Percentiles rank a stretch among this genome's conserved stretches.
Conservation (phyloP, 257 asterid species). For the Salvia splendens region DNA sequence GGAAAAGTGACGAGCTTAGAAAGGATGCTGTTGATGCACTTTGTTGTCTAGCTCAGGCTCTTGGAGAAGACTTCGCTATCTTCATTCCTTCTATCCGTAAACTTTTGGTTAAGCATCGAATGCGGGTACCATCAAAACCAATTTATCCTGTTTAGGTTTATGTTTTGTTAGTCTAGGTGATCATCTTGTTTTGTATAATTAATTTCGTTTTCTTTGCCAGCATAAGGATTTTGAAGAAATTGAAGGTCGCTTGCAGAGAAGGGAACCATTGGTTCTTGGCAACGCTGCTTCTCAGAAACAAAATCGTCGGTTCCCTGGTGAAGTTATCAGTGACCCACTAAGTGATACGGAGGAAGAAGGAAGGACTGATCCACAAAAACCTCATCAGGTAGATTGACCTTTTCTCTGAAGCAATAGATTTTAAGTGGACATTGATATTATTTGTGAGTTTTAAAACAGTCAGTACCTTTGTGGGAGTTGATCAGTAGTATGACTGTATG, state of each 20-base stretch:
- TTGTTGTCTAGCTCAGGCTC: conserved; percentile 92
- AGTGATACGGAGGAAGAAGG: conserved; percentile 81
- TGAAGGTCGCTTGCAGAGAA: conserved; percentile 64
- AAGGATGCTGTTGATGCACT: conserved; percentile 94
- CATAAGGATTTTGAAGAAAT: conserved; percentile 95
- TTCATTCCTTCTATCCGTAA: conserved; percentile 90
- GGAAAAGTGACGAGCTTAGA: conserved; percentile 86
- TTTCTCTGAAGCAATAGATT: conserved; percentile 21
- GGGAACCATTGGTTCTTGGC: conserved; percentile 76
- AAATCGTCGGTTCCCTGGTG: conserved; percentile 72
- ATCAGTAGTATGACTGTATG: not conserved
- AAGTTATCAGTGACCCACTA: conserved; percentile 93
- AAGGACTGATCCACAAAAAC: conserved; percentile 64
- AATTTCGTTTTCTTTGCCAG: conserved; percentile 47
- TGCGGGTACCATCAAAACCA: conserved; percentile 54
- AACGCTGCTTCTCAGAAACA: conserved; percentile 62
- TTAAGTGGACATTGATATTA: conserved; percentile 13
- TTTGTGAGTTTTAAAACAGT: not conserved
- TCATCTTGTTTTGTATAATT: conserved; percentile 22
- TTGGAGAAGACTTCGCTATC: conserved; percentile 94
- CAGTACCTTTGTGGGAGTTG: not conserved
- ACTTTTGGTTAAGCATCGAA: conserved; percentile 78
- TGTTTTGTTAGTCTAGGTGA: conserved; percentile 16
- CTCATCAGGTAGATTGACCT: conserved; percentile 67
- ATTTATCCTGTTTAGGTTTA: conserved; percentile 7